Base-by-base conservation (phyloP, 2,329 filamentous ascomycete genomes). In the Pseudogymnoascus sp. region DNA sequence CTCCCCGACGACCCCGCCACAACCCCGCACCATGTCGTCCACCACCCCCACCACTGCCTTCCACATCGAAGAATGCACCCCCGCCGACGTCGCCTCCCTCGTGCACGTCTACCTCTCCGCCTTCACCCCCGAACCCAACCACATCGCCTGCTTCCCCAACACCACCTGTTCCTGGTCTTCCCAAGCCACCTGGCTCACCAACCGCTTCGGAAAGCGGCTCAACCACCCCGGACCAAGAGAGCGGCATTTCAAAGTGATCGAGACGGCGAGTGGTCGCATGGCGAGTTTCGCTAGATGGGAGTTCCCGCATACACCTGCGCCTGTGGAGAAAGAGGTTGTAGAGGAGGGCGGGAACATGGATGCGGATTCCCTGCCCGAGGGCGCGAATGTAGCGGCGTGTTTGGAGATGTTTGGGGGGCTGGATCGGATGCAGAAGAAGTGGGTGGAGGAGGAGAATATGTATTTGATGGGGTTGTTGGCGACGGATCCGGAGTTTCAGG, bases 391-490 rank as follows among this genome's bases (percentile, higher is more conserved):
- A 5, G 72, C 69, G 42, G 56, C 73, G 16, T 71, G 67, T 33
- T 64, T 63, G 12, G 56, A 42, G 5, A 75, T 75, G 63, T 75
- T 77, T 53, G 65, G 64, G 2, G 66, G 64, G 1, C 61, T 77
- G 56, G 66, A 64, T 3, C 23, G 8, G 4, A 63, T 69, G 64
- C 67, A 68, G 12, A 68, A 71, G 63, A 73, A 73, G 64, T 75
- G 71, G 63, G 67, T 68, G 16, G 59, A 71, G 18, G 68, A 69
- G 4, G 65, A 70, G 5, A 63, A 72, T 4, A 76, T 73, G 71
- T 71, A 76, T 66, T 70, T 73, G 4, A 71, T 76, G 6, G 71
- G 74, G 10, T 67, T 78, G 5, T 69, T 78, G 10, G 72, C 67
- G 44, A 75, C 75, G 2, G 67, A 70, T 16, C 73, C 75, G 4